Evolutionary conservation across 345 rosid species (phyloP), one percentile per base, ranked within the genome.

Genomic region (Dipteronia dyeriana): DNA sequence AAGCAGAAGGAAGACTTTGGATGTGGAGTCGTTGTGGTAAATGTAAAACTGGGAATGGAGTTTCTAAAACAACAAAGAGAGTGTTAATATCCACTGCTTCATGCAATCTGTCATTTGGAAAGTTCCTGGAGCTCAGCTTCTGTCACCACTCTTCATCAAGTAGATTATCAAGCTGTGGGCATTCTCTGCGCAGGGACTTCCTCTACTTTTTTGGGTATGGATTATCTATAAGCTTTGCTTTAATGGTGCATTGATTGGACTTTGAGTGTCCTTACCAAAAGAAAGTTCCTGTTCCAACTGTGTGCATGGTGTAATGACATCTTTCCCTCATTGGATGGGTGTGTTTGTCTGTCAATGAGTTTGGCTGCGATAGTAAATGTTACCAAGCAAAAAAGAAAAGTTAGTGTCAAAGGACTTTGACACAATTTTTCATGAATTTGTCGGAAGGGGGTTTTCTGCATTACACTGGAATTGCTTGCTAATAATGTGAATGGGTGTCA

Each of bases 1-100:
- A 88, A 82, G 85, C 74, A 45, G 85, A 89, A 82, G 93, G 93
- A 79, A 94, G 94, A 86, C 82, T 96, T 73, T 96, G 99, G 99
- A 96, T 94, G 99, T 96, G 99, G 99, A 88, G 97, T 81, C 75
- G 93, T 38, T 96, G 98, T 78, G 86, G 90, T 53, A 89, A 90
- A 88, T 96, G 99, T 82, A 87, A 83, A 77, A 73, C 80, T 76
- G 85, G 79, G 67, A 88, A 75, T 79, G 89, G 89, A 62, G 70
- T 57, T n/a, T 75, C 83, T 23, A 88, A 77, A 75, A 84, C 95
- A 64, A 91, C 99, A 20, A 94, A 91, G 84, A 89, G 98, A 83
- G 97, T 96, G 47, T 74, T 91, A 68, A 78, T 96, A 72, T 96
- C 97, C 17, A 75, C 85, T 77, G 89, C 94, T 77, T 95, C 97